Base-by-base conservation (phyloP, 495 filamentous ascomycete species). In the Hypoxylon fuscum region DNA sequence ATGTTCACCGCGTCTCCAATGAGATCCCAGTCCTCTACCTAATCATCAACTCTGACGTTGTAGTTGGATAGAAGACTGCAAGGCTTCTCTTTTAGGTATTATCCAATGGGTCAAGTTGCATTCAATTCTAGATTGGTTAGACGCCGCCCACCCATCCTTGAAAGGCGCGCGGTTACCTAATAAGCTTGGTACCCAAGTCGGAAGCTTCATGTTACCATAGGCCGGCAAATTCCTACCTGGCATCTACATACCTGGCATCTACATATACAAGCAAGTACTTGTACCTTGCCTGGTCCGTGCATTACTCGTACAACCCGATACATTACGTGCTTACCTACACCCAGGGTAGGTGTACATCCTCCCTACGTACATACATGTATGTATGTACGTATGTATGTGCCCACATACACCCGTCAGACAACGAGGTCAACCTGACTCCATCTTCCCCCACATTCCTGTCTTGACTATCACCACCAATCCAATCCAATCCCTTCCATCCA, bases 381-480 rank as follows among this genome's bases (percentile, higher is more conserved):
- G 23, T 29, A 46, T 15, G 3, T 29, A 27, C n/a, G 2, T 17
- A 38, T 14, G 17, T 38, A 17, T 2, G 9, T 11, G 22, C 43
- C 43, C 43, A 47, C 43, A 47, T 47, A 17, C 23, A 51, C 45
- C 56, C 46, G 31, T 46, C 25, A 27, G 38, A 15, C 23, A 41
- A 22, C 18, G n/a, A 11, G 41, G 14, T n/a, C n/a, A n/a, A 11
- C 32, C 54, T 34, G 14, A 29, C 11, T n/a, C 29, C 21, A 15
- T 37, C n/a, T 46, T 61, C 57, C 57, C 57, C 57, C 57, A 61
- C 57, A 61, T 53, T 60, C 56, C 40, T 44, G 20, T 23, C 25
- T 54, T 29, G 7, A 21, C 22, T n/a, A 23, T 27, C 27, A 3
- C 20, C 3, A 34, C 44, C 14, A 48, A 44, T 44, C 41, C 11